Evolutionary conservation across 2,329 filamentous ascomycete species (phyloP).

Genomic region (Colletotrichum sublineola): DNA sequence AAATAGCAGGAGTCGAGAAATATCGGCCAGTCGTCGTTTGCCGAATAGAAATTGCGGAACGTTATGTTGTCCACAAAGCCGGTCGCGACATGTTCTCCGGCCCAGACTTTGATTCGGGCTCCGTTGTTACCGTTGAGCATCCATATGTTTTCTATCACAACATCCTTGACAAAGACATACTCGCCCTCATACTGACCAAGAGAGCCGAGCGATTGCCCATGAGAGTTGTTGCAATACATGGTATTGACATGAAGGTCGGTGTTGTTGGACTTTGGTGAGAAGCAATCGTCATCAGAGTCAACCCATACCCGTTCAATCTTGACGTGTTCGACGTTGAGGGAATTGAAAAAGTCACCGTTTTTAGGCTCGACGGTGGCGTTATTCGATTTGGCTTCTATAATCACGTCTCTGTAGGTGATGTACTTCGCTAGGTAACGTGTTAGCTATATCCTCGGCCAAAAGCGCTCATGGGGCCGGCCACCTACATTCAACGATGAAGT

Average conservation of each 20-base stretch:
- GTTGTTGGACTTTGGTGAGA: conserved; percentile 71
- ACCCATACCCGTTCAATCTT: conserved; percentile 63
- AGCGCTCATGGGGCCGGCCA: not conserved
- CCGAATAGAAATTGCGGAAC: conserved; percentile 70
- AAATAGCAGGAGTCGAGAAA: conserved; percentile 75
- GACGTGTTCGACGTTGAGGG: conserved; percentile 67
- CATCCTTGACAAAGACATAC: conserved; percentile 67
- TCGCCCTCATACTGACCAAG: conserved; percentile 69
- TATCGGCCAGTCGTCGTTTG: conserved; percentile 69
- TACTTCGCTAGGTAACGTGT: conserved; percentile 54
- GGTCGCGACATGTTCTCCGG: conserved; percentile 67
- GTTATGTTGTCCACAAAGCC: conserved; percentile 73
- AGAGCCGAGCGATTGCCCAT: conserved; percentile 69
- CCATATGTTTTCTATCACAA: conserved; percentile 70
- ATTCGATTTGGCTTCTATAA: conserved; percentile 67
- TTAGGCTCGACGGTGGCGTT: conserved; percentile 61
- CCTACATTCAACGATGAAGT: conserved; percentile 69
- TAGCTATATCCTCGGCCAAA: not conserved
- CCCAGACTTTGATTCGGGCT: conserved; percentile 72
- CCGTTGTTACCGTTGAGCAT: conserved; percentile 65
- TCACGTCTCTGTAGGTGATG: conserved; percentile 65
- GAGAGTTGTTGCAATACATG: conserved; percentile 71
- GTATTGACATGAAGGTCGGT: conserved; percentile 70
- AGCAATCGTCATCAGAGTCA: conserved; percentile 70
- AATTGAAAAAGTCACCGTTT: conserved; percentile 74